These are phyloP conservation scores for Claviceps quebecensis DNA, from an alignment of 2,329 filamentous ascomycete species.

Conservation along the genomic window DNA sequence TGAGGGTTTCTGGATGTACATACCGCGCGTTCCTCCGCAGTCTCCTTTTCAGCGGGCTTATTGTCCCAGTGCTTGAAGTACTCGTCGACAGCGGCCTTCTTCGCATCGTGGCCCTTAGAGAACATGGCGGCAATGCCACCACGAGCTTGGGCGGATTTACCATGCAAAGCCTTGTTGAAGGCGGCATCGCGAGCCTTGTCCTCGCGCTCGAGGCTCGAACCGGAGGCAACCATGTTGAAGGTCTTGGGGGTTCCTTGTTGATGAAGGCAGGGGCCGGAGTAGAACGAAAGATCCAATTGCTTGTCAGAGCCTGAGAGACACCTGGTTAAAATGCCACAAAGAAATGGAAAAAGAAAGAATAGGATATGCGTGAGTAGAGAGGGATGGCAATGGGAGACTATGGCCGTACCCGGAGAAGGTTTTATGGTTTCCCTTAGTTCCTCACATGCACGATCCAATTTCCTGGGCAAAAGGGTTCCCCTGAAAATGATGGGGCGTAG, in stretches of 20 bases:
- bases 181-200: slow-evolving; percentile 74
- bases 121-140: slow-evolving; percentile 76
- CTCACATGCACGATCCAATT: slow-evolving; percentile 4
- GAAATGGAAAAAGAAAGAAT: neutral
- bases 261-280: neutral
- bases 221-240: slow-evolving; percentile 30
- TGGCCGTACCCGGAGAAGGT: neutral
- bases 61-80: slow-evolving; percentile 98
- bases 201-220: slow-evolving; percentile 55
- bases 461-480: slow-evolving; percentile 1
- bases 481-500: neutral
- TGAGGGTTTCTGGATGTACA: slow-evolving; percentile 13
- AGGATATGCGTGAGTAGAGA: neutral
- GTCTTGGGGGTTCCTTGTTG: neutral
- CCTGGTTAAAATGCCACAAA: neutral
- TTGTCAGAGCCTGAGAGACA: no score
- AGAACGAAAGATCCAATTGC: neutral
- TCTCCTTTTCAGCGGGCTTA: slow-evolving; percentile 67
- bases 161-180: slow-evolving; percentile 84
- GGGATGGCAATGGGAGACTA: neutral
- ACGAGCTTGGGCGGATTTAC: slow-evolving; percentile 48
- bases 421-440: slow-evolving; percentile 3
- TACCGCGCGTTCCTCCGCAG: slow-evolving; percentile 66
- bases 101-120: slow-evolving; percentile 60
- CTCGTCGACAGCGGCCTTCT: slow-evolving; percentile 72